These are phyloP conservation scores for Diaporthe ampelina DNA, from an alignment of 2,329 filamentous ascomycete species.

Conservation along the genomic window DNA sequence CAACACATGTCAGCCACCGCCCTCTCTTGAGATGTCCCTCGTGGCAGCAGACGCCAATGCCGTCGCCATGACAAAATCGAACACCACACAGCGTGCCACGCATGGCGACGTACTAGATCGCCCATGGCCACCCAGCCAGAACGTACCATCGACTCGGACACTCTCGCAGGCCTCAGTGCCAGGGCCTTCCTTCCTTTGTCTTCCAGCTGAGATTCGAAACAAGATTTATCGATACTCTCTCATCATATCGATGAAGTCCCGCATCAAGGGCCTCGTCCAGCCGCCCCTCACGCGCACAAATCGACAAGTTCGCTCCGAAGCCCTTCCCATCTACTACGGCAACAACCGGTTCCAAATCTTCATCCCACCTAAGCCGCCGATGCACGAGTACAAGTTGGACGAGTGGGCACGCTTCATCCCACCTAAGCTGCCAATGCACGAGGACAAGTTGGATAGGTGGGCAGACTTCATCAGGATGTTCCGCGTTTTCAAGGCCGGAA, in stretches of 20 bases:
- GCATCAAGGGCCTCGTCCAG: background rate
- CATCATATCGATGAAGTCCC: too few relatives aligned
- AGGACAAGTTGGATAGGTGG: background rate
- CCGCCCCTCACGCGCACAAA: background rate
- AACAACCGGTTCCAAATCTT: background rate
- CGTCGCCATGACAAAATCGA: background rate
- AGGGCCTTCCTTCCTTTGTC: background rate
- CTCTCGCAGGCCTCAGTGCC: background rate
- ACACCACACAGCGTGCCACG: too few relatives aligned
- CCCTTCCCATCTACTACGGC: constrained; percentile 6
- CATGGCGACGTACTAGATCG: background rate
- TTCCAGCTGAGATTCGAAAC: constrained; percentile 30
- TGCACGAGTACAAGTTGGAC: background rate
- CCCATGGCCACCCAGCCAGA: too few relatives aligned
- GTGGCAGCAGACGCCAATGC: too few relatives aligned
- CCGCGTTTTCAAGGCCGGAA: background rate
- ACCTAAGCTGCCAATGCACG: fast-evolving
- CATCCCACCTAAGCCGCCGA: background rate
- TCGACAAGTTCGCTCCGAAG: constrained; percentile 4
- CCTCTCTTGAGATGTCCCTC: too few relatives aligned
- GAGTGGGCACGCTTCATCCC: background rate
- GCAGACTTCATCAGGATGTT: background rate
- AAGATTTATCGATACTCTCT: constrained; percentile 8
- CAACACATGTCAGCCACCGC: too few relatives aligned
- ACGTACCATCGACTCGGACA: background rate